A percentile compares a stretch with the other conserved stretches of the same genome.
Conservation (phyloP, 768 basidiomycete species). For the Floccularia luteovirens region DNA sequence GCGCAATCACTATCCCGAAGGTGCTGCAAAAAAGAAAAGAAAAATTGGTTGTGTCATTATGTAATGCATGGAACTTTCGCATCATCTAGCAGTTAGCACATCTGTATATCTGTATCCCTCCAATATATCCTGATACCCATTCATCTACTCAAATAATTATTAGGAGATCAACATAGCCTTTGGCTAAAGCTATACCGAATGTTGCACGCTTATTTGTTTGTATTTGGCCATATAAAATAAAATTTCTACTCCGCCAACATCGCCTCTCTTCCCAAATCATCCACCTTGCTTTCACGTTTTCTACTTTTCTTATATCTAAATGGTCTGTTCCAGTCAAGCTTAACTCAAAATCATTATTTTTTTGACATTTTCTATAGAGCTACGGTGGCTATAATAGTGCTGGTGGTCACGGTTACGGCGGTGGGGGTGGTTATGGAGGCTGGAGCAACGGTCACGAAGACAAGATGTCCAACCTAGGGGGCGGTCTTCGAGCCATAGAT, state of each 20-base stretch:
- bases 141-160: not conserved
- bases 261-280: not conserved
- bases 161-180: too few relatives aligned
- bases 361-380: constrained; percentile 21
- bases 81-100: too few relatives aligned
- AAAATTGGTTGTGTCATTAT: constrained; percentile 31
- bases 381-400: constrained; percentile 32
- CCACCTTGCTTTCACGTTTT: not conserved
- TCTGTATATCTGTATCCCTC: too few relatives aligned
- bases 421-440: constrained; percentile 40
- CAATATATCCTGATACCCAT: not conserved
- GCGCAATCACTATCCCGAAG: constrained; percentile 55
- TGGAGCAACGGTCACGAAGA: constrained; percentile 55
- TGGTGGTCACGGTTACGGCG: constrained; percentile 26
- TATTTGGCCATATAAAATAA: not conserved
- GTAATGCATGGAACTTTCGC: constrained; percentile 14
- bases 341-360: not conserved
- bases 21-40: constrained; percentile 30
- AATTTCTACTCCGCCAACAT: not conserved
- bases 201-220: not conserved
- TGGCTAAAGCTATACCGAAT: too few relatives aligned
- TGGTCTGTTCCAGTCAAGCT: not conserved
- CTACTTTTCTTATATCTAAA: not conserved
- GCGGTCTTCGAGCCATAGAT: constrained; percentile 76
- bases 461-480: constrained; percentile 77